Percentiles rank a stretch among this genome's conserved stretches.
These are phyloP conservation scores for Colletotrichum cereale DNA, from an alignment of 2,329 filamentous ascomycete species.

Conservation along the genomic window DNA sequence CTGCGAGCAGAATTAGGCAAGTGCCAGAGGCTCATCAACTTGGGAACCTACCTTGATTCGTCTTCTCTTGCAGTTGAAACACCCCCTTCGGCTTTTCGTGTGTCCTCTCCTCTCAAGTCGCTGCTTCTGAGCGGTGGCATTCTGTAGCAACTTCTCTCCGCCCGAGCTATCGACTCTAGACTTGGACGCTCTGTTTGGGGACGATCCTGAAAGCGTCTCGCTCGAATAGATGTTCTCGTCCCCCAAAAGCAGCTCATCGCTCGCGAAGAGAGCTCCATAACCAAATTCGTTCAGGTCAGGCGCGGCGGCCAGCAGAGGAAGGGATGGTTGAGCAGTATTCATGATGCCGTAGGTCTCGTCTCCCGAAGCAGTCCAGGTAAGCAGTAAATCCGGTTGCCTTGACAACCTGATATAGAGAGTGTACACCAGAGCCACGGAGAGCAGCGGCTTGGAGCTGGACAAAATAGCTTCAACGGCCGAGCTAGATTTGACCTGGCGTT, in stretches of 20 bases:
- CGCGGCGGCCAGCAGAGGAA: conserved; percentile 46
- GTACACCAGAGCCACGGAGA: not conserved
- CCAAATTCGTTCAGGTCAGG: conserved; percentile 52
- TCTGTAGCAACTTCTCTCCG: not conserved
- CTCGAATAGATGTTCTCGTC: conserved; percentile 44
- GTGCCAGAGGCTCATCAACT: no score
- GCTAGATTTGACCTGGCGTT: conserved; percentile 4
- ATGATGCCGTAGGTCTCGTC: not conserved
- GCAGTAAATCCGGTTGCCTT: not conserved
- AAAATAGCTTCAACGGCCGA: conserved; percentile 15
- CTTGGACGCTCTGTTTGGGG: not conserved
- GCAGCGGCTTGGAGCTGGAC: not conserved
- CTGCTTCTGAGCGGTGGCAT: conserved; percentile 48
- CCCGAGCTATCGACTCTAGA: not conserved
- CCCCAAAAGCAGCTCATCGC: conserved; percentile 36
- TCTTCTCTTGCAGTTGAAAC: conserved; percentile 75
- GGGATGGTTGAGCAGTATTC: conserved; percentile 7
- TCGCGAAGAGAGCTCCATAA: conserved; percentile 54
- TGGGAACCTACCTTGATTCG: conserved; percentile 68
- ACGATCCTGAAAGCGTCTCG: conserved; percentile 47
- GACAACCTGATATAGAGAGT: not conserved
- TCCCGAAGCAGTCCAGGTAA: not conserved
- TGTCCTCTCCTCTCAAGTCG: conserved; percentile 70
- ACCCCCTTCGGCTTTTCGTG: conserved; percentile 74
- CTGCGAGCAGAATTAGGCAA: conserved; percentile 48